Evolutionary conservation across 2,329 filamentous ascomycete genomes (phyloP).

Genomic region (Periglandula ipomoeae): DNA sequence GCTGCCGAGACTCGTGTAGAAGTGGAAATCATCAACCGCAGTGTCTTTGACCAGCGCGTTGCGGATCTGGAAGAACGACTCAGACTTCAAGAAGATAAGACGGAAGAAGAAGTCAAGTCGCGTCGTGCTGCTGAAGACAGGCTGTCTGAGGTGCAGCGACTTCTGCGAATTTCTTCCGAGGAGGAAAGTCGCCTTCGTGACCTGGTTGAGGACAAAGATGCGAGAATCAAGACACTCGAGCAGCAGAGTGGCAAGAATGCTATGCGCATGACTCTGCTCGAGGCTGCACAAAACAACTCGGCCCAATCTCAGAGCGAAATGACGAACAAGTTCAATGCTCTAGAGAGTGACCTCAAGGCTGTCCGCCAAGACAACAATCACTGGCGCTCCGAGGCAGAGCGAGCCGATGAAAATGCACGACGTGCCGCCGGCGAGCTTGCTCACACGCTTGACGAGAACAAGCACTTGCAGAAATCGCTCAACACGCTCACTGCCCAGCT

Average conservation of each 20-base stretch:
- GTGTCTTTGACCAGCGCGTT: constrained; percentile 50
- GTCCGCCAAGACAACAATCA: constrained; percentile 48
- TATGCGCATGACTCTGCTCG: constrained; percentile 57
- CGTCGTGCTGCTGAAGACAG: constrained; percentile 64
- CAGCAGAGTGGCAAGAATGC: constrained; percentile 42
- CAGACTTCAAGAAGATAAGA: constrained; percentile 51
- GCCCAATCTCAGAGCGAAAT: constrained; percentile 47
- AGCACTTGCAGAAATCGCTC: constrained; percentile 64
- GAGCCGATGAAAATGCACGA: constrained; percentile 41
- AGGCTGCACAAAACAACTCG: constrained; percentile 53
- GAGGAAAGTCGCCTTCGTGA: constrained; percentile 61
- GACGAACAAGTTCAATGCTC: constrained; percentile 42
- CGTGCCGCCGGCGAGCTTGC: constrained; percentile 40
- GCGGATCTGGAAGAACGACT: constrained; percentile 62
- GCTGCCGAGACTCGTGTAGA: constrained; percentile 50
- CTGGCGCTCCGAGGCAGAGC: constrained; percentile 54
- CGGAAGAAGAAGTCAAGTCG: constrained; percentile 53
- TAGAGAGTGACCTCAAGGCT: constrained; percentile 47
- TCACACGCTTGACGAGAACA: constrained; percentile 50
- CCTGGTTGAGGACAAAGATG: constrained; percentile 59
- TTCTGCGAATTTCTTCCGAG: constrained; percentile 60
- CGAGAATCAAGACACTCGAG: constrained; percentile 52
- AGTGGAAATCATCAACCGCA: constrained; percentile 52
- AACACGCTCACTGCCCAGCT: constrained; percentile 68
- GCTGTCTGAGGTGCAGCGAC: constrained; percentile 61